Percentiles rank a stretch among this genome's conserved stretches.
These are phyloP conservation scores for Zea mays DNA, from an alignment of 176 grass and related monocot genomes.

Conservation along the genomic window Zm-B73-REFERENCE-NAM-5.0 NC_050096.1:235831501-235832000, in stretches of 20 bases:
- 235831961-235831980: neutral
- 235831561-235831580: no score
- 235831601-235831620: no score
- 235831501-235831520: no score
- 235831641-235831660: no score
- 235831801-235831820: neutral
- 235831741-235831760: neutral
- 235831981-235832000: no score
- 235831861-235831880: neutral
- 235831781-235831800: neutral
- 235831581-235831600: no score
- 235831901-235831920: neutral
- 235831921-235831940: neutral
- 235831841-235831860: neutral
- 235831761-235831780: neutral
- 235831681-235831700: neutral
- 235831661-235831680: neutral
- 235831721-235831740: neutral
- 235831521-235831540: no score
- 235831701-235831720: neutral
- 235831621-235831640: no score
- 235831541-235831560: no score
- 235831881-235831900: neutral
- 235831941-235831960: no score
- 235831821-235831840: neutral